Evolutionary conservation across 768 basidiomycete species (phyloP), one percentile per base, ranked within the genome.

Genomic region (Dentipellis sp.): DNA sequence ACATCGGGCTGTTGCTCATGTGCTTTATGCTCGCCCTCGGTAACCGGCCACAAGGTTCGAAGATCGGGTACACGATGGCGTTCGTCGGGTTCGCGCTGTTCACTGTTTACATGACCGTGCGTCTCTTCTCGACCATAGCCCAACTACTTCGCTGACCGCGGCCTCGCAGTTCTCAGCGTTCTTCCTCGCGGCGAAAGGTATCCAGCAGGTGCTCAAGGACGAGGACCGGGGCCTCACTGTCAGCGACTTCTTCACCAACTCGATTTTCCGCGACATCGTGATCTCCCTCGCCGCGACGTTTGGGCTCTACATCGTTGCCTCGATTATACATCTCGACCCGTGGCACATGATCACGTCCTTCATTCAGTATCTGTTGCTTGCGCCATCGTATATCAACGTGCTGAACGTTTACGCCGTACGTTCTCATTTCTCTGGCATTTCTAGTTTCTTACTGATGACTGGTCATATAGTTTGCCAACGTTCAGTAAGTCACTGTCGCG

Each of bases 281-380:
- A 62, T 97, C 29, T 94, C 92, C 12, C 68, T 98, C 10, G 65
- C 84, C 5, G 93, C 94, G 4, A 99, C 97, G 5, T 76, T 91
- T 21, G 95, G 95, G 36, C 70, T 98, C 65, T 99, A 98, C 69
- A 65, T 97, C 50, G 34, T 91, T 47, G 78, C 94, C 0, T 90
- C 86, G 3, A 62, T 98, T 10, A 78, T 94, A 50, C 93, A 93
- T 71, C 84, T 97, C 63, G 94, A 98, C 62, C 95, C 95, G 2
- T 97, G 94, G 92, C 97, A 99, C 68, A 90, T 99, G 92, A 77
- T 99, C 64, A 97, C 97, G 0, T 91, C 88, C 5, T 94, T 98
- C 72, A 23, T 94, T n/a, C 95, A 94, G 67, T 95, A 94, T 66
- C 68, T 89, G 21, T 78, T 97, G 58, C 83, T 97, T 76, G 90